Evolutionary conservation across 2,329 filamentous ascomycete species (phyloP).

Genomic region (Dothistroma pini): DNA sequence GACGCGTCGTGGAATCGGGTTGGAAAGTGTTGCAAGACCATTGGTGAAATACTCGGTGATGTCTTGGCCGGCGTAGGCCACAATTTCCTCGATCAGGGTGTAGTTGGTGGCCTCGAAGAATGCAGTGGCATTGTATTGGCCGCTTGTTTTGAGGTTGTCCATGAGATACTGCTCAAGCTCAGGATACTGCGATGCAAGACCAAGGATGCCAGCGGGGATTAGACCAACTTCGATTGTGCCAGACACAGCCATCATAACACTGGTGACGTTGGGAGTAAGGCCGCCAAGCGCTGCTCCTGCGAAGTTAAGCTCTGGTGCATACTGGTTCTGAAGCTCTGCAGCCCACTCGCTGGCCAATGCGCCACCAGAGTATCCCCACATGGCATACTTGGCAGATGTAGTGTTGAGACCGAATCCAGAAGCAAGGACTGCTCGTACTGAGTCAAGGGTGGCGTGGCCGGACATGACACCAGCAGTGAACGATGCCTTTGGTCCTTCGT

Average conservation of each 20-base stretch:
- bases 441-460: conserved; percentile 45
- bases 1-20: conserved; percentile 25
- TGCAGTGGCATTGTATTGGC: conserved; percentile 34
- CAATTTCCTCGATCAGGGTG: conserved; percentile 27
- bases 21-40: conserved; percentile 28
- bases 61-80: conserved; percentile 35
- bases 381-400: conserved; percentile 26
- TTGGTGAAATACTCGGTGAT: conserved; percentile 43
- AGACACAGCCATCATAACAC: conserved; percentile 37
- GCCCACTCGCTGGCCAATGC: conserved; percentile 52
- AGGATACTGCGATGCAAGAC: conserved; percentile 37
- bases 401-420: conserved; percentile 23
- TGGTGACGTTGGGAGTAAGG: conserved; percentile 41
- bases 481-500: conserved; percentile 41
- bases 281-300: conserved; percentile 51
- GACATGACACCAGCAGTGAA: conserved; percentile 43
- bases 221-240: conserved; percentile 31
- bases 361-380: conserved; percentile 57
- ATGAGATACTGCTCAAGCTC: conserved; percentile 29
- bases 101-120: conserved; percentile 34
- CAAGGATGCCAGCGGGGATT: conserved; percentile 35
- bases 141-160: conserved; percentile 27
- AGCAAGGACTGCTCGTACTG: conserved; percentile 41
- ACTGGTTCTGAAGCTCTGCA: conserved; percentile 49
- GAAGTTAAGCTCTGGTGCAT: conserved; percentile 53